Evolutionary conservation across 1,284 basidiomycete species (phyloP).

Genomic region (Megacollybia platyphylla): DNA sequence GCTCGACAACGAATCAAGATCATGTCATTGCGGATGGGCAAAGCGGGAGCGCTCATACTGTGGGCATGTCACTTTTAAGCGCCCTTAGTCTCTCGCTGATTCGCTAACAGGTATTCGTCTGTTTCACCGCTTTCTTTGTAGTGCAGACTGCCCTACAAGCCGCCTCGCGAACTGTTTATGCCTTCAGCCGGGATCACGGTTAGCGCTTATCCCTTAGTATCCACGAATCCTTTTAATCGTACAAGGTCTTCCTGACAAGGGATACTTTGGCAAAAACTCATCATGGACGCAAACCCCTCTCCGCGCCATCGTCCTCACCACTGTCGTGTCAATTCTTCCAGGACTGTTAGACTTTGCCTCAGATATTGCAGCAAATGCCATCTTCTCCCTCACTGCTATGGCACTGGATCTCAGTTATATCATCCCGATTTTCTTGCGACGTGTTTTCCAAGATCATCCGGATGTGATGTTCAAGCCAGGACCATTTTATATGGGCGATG

Average conservation of each 20-base stretch:
- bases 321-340: constrained; percentile 58
- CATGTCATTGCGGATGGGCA: constrained; percentile 64
- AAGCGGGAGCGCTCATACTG: constrained; percentile 55
- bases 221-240: neutral
- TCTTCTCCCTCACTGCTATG: constrained; percentile 74
- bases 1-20: constrained; percentile 30
- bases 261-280: constrained; percentile 67
- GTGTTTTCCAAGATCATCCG: constrained; percentile 68
- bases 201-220: constrained; percentile 7
- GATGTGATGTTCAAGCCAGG: constrained; percentile 80
- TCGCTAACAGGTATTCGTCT: constrained; percentile 45
- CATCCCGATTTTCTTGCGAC: constrained; percentile 61
- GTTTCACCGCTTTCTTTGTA: constrained; percentile 75
- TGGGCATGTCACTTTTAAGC: constrained; percentile 36
- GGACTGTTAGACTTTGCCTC: constrained; percentile 70
- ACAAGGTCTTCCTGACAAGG: constrained; percentile 66
- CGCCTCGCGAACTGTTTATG: constrained; percentile 78
- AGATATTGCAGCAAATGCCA: constrained; percentile 68
- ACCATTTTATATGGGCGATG: constrained; percentile 80
- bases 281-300: constrained; percentile 64
- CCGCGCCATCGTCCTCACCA: constrained; percentile 69
- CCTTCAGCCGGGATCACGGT: constrained; percentile 80
- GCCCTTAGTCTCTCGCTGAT: neutral
- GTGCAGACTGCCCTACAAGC: constrained; percentile 77
- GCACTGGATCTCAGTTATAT: constrained; percentile 62